phyloP scores from a whole-genome alignment of 1,284 basidiomycete species.

The Malassezia yamatoensis region DNA sequence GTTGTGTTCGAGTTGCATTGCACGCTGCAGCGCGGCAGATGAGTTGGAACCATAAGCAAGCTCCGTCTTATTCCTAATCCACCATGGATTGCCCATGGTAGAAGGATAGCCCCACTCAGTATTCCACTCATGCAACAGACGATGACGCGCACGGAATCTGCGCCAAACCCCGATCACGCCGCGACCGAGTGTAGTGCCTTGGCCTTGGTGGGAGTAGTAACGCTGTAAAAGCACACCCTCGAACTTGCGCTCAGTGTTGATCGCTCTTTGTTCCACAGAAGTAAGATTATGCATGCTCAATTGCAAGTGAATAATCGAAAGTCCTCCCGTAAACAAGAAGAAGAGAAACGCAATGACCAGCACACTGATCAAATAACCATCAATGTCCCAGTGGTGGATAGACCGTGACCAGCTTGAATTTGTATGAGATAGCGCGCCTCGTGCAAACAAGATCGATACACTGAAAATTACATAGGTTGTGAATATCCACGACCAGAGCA shows the following conservation, averaged over 20 bases:
- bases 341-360: conserved; percentile 60
- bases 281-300: conserved; percentile 61
- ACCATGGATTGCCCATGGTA: conserved; percentile 74
- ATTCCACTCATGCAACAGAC: conserved; percentile 55
- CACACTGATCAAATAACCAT: conserved; percentile 60
- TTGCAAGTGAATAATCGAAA: conserved; percentile 57
- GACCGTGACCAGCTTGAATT: neutral
- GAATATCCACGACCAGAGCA: conserved; percentile 56
- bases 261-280: conserved; percentile 64
- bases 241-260: conserved; percentile 56
- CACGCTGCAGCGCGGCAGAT: neutral
- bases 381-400: conserved; percentile 49
- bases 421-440: conserved; percentile 21
- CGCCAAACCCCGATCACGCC: conserved; percentile 7
- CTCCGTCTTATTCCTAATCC: conserved; percentile 53
- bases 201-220: conserved; percentile 22
- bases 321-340: conserved; percentile 58
- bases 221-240: conserved; percentile 54
- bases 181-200: conserved; percentile 13
- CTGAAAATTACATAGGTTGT: conserved; percentile 57
- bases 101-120: conserved; percentile 63
- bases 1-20: conserved; percentile 3
- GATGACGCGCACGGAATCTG: conserved; percentile 1
- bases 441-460: conserved; percentile 45
- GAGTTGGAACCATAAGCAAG: conserved; percentile 5